phyloP scores from a whole-genome alignment of 306 rosid genomes.

The Coriaria nepalensis region DNA sequence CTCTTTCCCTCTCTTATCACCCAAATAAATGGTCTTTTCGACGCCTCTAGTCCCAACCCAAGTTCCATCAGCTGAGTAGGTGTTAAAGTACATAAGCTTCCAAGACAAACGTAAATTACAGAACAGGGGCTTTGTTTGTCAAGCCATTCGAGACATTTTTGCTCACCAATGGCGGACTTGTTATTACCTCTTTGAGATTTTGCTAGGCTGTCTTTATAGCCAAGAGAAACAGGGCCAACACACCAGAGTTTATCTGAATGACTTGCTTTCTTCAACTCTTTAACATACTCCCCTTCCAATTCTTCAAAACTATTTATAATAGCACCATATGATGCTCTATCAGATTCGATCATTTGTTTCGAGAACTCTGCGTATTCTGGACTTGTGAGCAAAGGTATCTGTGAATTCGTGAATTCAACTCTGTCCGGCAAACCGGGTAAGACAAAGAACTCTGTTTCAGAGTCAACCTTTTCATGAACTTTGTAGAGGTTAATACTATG shows the following conservation, averaged over 20 bases:
- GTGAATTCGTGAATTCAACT: slow-evolving; percentile 11
- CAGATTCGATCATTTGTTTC: background rate
- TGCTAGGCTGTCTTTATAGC: slow-evolving; percentile 27
- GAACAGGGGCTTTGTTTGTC: slow-evolving; percentile 16
- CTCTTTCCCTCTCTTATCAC: slow-evolving; percentile 1
- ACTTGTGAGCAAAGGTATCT: background rate
- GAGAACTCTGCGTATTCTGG: background rate
- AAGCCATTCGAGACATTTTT: slow-evolving; percentile 30
- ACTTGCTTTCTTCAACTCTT: slow-evolving; percentile 25
- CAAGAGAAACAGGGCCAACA: slow-evolving; percentile 22
- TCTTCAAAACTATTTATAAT: slow-evolving; percentile 23
- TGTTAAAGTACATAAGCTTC: slow-evolving; percentile 28
- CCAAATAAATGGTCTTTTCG: slow-evolving; percentile 20
- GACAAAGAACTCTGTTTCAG: slow-evolving; percentile 6
- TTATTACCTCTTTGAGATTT: slow-evolving; percentile 44
- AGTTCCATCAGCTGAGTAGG: slow-evolving; percentile 33
- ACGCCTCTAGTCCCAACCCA: slow-evolving; percentile 42
- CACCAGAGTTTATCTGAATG: slow-evolving; percentile 39
- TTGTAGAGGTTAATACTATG: background rate
- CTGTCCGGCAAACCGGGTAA: slow-evolving; percentile 13
- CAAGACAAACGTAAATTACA: slow-evolving; percentile 40
- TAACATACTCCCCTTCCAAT: slow-evolving; percentile 28
- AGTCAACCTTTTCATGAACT: background rate
- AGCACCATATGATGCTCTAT: slow-evolving; percentile 13
- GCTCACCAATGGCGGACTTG: slow-evolving; percentile 18